A percentile compares a stretch with the other conserved stretches of the same genome.
phyloP scores from a whole-genome alignment of 345 rosid species.

The thale cress (Arabidopsis thaliana) region DNA sequence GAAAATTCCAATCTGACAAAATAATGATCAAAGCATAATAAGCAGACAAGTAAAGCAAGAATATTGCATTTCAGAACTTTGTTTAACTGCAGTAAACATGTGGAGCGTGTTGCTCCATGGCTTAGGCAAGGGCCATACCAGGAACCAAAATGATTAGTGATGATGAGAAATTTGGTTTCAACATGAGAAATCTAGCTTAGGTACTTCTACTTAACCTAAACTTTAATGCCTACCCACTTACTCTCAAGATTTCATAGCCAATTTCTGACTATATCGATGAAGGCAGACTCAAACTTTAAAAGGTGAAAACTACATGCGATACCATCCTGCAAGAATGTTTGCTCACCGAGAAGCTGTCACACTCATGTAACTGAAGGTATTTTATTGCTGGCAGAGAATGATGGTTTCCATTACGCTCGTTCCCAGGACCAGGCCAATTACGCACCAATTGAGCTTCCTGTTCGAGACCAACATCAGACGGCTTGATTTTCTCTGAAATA shows the following conservation, averaged over 20 bases:
- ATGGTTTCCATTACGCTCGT: conserved; percentile 68
- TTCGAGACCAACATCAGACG: conserved; percentile 94
- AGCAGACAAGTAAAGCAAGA: conserved; percentile 22
- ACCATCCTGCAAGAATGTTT: conserved; percentile 18
- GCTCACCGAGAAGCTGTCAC: conserved; percentile 92
- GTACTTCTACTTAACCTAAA: conserved; percentile 14
- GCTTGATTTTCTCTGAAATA: conserved; percentile 91
- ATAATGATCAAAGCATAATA: conserved; percentile 14
- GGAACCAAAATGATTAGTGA: conserved; percentile 5
- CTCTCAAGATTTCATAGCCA: neutral
- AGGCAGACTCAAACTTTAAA: conserved; percentile 1
- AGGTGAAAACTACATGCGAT: conserved; percentile 6
- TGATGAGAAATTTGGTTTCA: conserved; percentile 11
- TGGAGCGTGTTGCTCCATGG: neutral
- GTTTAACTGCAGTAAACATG: neutral
- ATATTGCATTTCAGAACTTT: conserved; percentile 8
- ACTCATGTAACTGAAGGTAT: conserved; percentile 82
- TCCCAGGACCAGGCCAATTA: conserved; percentile 66
- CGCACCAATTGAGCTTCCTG: conserved; percentile 89
- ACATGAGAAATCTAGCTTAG: conserved; percentile 7
- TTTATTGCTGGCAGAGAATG: conserved; percentile 75
- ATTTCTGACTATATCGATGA: neutral
- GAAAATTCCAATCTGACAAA: conserved; percentile 87
- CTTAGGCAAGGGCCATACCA: conserved; percentile 6
- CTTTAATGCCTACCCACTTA: neutral